Conservation (phyloP, 768 basidiomycete genomes). For the Hydnomerulius pinastri region DNA sequence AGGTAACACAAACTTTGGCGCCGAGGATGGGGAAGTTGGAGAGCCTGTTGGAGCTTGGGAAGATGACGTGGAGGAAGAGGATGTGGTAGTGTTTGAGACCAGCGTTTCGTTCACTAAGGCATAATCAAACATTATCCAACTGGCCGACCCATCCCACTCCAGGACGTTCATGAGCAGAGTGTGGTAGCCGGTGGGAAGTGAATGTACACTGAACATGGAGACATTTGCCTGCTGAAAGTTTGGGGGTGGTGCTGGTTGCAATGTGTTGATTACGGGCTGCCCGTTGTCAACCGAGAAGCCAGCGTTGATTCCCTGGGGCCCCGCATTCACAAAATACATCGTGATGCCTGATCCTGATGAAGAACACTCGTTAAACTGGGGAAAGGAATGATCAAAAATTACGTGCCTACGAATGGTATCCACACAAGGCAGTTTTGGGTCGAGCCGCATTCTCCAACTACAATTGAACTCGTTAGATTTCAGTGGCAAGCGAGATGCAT, state of each 20-base stretch:
- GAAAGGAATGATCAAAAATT: not conserved
- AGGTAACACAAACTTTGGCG: not conserved
- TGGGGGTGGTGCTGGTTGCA: not conserved
- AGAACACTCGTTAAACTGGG: not conserved
- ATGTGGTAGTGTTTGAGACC: conserved; percentile 5
- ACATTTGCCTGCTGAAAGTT: conserved; percentile 2
- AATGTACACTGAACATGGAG: conserved; percentile 20
- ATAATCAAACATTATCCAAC: conserved; percentile 29
- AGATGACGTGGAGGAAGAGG: conserved; percentile 2
- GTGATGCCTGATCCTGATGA: not conserved
- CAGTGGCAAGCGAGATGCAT: not conserved
- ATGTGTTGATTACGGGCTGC: not conserved
- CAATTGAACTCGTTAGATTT: not conserved
- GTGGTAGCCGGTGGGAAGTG: conserved; percentile 17
- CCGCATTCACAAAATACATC: not conserved
- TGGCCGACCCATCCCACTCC: conserved; percentile 16
- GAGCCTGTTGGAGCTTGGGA: conserved; percentile 1
- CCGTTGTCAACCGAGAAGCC: not conserved
- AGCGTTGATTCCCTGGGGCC: not conserved
- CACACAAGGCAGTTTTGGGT: not conserved
- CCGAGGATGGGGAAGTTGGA: not conserved
- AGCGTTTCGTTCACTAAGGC: conserved; percentile 25
- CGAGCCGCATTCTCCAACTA: not conserved
- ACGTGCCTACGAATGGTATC: not conserved
- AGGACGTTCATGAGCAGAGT: conserved; percentile 23